Conservation (phyloP, 768 basidiomycete species). For the Mycena capillaripes region DNA sequence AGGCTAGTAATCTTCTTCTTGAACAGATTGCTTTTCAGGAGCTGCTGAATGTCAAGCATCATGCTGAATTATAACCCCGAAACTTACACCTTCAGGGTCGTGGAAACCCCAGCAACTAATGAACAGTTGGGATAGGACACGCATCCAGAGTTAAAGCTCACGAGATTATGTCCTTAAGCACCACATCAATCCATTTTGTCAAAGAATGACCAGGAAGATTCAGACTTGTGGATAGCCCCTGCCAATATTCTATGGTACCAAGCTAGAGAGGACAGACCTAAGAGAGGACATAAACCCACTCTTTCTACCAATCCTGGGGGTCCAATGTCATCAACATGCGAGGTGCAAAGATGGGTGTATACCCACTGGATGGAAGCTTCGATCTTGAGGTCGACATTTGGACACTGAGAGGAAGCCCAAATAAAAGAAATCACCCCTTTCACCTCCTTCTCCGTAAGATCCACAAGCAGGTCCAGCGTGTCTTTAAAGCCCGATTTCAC, state of each 20-base stretch:
- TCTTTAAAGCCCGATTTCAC: neutral
- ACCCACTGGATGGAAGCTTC: slow-evolving; percentile 10
- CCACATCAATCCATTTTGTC: slow-evolving; percentile 7
- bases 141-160: neutral
- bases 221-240: slow-evolving; percentile 4
- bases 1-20: slow-evolving; percentile 8
- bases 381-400: slow-evolving; percentile 10
- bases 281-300: slow-evolving; percentile 1
- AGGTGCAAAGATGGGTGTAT: neutral
- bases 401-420: slow-evolving; percentile 8
- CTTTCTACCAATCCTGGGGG: slow-evolving; percentile 1
- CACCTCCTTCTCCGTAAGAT: slow-evolving; percentile 12
- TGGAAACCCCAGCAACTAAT: slow-evolving; percentile 13
- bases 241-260: slow-evolving; percentile 8
- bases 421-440: slow-evolving; percentile 10
- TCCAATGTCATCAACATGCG: neutral
- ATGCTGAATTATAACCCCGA: neutral
- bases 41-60: neutral
- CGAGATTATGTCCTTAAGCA: neutral
- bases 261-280: neutral
- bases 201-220: slow-evolving; percentile 2
- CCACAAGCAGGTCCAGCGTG: slow-evolving; percentile 4
- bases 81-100: slow-evolving; percentile 5
- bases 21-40: slow-evolving; percentile 4
- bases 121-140: neutral